Base-by-base conservation (phyloP, 2,329 filamentous ascomycete species). In the Teratosphaeria viscida region DNA sequence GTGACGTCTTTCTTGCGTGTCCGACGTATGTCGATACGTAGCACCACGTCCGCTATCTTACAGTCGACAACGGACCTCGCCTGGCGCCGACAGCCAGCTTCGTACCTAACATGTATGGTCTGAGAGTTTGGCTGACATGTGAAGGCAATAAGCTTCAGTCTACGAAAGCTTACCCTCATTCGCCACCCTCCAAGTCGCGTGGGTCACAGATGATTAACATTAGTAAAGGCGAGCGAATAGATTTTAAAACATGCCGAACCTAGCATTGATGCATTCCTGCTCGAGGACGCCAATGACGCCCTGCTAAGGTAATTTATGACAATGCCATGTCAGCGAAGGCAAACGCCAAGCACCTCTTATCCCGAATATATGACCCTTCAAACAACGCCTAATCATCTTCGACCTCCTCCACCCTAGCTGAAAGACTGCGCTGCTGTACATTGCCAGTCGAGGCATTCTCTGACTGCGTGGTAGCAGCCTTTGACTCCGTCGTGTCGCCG, bases 321-420 rank as follows among this genome's bases (percentile, higher is more conserved):
- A 10, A 49, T 23, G 43, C 8, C n/a, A n/a, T 19, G 8, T 10
- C 43, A 49, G 43, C 43, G 6, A 6, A n/a, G 19, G 23, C n/a
- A n/a, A 49, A 49, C 43, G 16, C 43, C 19, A 16, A 19, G 19
- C 7, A 19, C 19, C n/a, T 8, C 16, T 6, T 10, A 2, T 19
- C 19, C 43, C 43, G n/a, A n/a, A 49, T 23, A n/a, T 5, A 49
- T 49, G 16, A 23, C 19, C 43, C 19, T 19, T 5, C 16, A 23
- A 23, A 19, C 4, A 23, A 5, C 8, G 8, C 19, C 49, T 59
- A 59, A 32, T 55, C 57, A 34, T 69, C 68, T 34, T 69, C 67
- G 11, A 64, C 68, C 55, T 71, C 69, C 59, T 70, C 70, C 12
- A 70, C 69, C 39, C 61, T 65, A n/a, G 69, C 65, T 29, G 61